phyloP scores from a whole-genome alignment of 768 basidiomycete species.

The Asterophora lycoperdoides region DNA sequence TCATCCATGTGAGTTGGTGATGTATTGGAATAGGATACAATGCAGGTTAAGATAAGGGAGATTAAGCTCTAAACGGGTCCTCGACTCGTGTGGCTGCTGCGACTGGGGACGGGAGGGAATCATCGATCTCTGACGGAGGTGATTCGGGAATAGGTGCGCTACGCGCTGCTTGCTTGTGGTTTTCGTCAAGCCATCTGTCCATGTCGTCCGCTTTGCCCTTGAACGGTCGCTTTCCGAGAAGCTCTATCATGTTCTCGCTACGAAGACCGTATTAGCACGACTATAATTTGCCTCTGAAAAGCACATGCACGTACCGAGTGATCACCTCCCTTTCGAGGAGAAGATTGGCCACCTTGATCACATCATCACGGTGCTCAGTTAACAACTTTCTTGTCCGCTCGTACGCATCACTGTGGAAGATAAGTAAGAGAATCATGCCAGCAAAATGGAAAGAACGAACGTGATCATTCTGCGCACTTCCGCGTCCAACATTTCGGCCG shows the following conservation, averaged over 20 bases:
- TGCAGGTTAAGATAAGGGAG: slow-evolving; percentile 8
- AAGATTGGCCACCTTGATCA: slow-evolving; percentile 89
- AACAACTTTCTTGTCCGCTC: slow-evolving; percentile 78
- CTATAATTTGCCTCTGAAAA: background rate
- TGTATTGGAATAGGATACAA: slow-evolving; percentile 24
- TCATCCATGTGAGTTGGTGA: background rate
- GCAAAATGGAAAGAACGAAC: slow-evolving; percentile 27
- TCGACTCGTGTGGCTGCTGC: slow-evolving; percentile 40
- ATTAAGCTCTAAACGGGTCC: slow-evolving; percentile 17
- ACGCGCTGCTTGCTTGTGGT: slow-evolving; percentile 47
- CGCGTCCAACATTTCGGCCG: slow-evolving; percentile 86
- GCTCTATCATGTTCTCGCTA: slow-evolving; percentile 77
- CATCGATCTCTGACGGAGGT: slow-evolving; percentile 30
- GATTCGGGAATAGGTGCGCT: slow-evolving; percentile 15
- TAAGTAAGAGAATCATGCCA: slow-evolving; percentile 4
- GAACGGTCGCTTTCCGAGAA: slow-evolving; percentile 83
- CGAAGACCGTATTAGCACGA: background rate
- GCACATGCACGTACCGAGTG: slow-evolving; percentile 57
- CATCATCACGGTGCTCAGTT: slow-evolving; percentile 75
- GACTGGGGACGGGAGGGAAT: slow-evolving; percentile 46
- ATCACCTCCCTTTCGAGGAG: slow-evolving; percentile 95
- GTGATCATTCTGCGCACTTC: slow-evolving; percentile 97
- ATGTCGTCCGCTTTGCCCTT: slow-evolving; percentile 80
- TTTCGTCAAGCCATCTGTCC: slow-evolving; percentile 95
- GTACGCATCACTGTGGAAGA: slow-evolving; percentile 61